A percentile compares a stretch with the other conserved stretches of the same genome.
phyloP scores from a whole-genome alignment of 352 stramenopile species.

The Elongisporangium undulatum region DNA sequence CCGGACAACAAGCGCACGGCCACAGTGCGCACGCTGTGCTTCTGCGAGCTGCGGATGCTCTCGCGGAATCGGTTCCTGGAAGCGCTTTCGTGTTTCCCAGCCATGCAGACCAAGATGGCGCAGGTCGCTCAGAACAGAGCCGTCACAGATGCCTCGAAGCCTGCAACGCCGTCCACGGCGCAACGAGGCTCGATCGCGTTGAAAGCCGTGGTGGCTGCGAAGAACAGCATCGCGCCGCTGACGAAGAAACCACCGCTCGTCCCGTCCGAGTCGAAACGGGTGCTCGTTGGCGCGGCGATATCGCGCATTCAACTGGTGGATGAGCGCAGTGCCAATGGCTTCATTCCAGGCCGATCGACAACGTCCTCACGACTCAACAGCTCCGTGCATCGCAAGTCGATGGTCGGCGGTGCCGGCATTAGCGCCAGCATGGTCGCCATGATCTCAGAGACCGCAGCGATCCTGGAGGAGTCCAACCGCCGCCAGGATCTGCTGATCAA shows the following conservation, averaged over 20 bases:
- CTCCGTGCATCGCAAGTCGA: conserved; percentile 22
- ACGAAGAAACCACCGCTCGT: not conserved
- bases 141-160: conserved; percentile 10
- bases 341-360: conserved; percentile 17
- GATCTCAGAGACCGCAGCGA: conserved; percentile 31
- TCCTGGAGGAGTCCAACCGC: conserved; percentile 41
- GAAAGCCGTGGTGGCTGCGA: conserved; percentile 7
- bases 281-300: conserved; percentile 15
- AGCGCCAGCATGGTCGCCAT: conserved; percentile 34
- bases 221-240: not conserved
- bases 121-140: conserved; percentile 32
- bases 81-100: conserved; percentile 36
- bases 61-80: conserved; percentile 58
- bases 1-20: conserved; percentile 48
- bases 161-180: conserved; percentile 1
- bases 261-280: conserved; percentile 3
- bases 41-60: conserved; percentile 68
- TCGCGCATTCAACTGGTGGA: conserved; percentile 15
- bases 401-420: conserved; percentile 9
- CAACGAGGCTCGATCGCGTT: conserved; percentile 5
- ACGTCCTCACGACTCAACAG: conserved; percentile 33
- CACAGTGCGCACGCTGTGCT: conserved; percentile 66
- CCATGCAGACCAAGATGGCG: conserved; percentile 59
- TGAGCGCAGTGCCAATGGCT: conserved; percentile 18
- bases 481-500: conserved; percentile 40